Percentiles rank a stretch among this genome's conserved stretches.
Conservation (phyloP, 495 filamentous ascomycete genomes). For the Hypoxylon rickii region DNA sequence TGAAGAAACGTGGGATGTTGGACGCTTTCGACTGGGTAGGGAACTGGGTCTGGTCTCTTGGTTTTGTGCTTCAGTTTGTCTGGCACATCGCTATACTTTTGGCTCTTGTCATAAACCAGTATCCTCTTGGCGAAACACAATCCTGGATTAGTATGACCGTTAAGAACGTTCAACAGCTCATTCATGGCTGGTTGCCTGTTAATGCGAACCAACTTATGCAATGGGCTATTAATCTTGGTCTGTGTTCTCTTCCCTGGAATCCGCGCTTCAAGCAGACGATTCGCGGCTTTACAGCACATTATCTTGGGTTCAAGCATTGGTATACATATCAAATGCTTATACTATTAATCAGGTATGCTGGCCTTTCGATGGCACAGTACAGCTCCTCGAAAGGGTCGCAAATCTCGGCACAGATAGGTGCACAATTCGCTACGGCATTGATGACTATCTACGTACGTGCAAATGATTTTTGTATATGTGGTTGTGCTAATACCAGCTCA, state of each 20-base stretch:
- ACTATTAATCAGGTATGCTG: conserved; percentile 59
- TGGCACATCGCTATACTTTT: conserved; percentile 54
- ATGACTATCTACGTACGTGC: conserved; percentile 60
- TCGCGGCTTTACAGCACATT: conserved; percentile 64
- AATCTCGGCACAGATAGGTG: conserved; percentile 46
- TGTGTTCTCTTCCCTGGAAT: conserved; percentile 76
- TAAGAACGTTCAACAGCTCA: conserved; percentile 39
- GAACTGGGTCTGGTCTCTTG: conserved; percentile 58
- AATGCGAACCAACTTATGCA: conserved; percentile 43
- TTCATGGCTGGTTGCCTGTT: conserved; percentile 27
- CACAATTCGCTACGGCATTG: conserved; percentile 61
- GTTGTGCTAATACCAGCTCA: conserved; percentile 38
- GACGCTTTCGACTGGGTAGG: conserved; percentile 54
- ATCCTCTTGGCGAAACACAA: conserved; percentile 5
- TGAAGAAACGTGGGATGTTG: conserved; percentile 51
- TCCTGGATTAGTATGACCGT: conserved; percentile 37
- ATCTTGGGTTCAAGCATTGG: conserved; percentile 68
- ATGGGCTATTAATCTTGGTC: conserved; percentile 56
- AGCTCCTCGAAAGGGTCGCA: conserved; percentile 47
- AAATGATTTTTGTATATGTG: not conserved
- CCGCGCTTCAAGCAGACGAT: conserved; percentile 67
- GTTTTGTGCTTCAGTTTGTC: conserved; percentile 54
- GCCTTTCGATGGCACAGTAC: conserved; percentile 54
- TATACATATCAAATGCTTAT: conserved; percentile 70
- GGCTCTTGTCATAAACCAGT: conserved; percentile 18